Percentiles rank a stretch among this genome's conserved stretches.
These are phyloP conservation scores for Naganishia albida DNA, from an alignment of 1,284 basidiomycete genomes.

Conservation along the genomic window DNA sequence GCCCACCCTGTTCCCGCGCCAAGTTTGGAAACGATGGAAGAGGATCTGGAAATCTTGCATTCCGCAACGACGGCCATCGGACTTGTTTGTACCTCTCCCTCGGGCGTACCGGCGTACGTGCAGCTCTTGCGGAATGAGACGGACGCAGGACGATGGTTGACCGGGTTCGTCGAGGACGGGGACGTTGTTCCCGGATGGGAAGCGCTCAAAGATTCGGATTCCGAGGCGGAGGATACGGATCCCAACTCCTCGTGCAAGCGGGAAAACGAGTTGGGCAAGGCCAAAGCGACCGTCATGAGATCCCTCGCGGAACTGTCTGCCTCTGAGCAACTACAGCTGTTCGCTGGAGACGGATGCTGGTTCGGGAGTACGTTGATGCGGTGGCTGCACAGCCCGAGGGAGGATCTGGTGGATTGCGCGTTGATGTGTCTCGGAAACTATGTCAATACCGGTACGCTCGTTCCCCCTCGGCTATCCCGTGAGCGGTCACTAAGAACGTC, in stretches of 20 bases:
- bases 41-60: conserved; percentile 4
- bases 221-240: background rate
- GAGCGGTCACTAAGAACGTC: too few species aligned
- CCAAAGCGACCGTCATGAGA: conserved; percentile 15
- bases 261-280: conserved; percentile 5
- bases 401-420: conserved; percentile 55
- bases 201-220: background rate
- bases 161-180: conserved; percentile 10
- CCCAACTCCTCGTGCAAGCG: too few species aligned
- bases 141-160: background rate
- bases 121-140: background rate
- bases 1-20: background rate
- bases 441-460: conserved; percentile 64
- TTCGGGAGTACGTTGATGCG: background rate
- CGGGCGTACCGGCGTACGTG: background rate
- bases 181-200: conserved; percentile 4
- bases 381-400: conserved; percentile 60
- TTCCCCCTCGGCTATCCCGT: background rate
- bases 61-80: background rate
- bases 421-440: conserved; percentile 56
- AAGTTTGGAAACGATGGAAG: background rate
- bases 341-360: background rate
- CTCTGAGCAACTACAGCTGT: background rate
- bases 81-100: background rate
- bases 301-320: conserved; percentile 16